Evolutionary conservation across 768 basidiomycete species (phyloP).

Genomic region (Suillus ampliporus): DNA sequence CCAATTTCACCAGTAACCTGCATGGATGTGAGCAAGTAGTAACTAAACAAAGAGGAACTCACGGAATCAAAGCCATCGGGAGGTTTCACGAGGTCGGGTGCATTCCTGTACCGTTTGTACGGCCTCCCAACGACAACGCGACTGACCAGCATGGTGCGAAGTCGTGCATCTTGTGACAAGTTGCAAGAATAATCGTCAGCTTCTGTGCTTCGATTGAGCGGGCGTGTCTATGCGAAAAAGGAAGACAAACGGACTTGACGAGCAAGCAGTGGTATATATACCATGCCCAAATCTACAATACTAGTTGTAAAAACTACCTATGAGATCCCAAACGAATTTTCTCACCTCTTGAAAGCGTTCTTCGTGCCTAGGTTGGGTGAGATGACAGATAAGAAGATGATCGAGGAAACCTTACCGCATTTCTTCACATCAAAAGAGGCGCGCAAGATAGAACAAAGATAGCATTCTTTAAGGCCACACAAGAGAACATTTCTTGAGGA

Average conservation of each 20-base stretch:
- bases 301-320: neutral
- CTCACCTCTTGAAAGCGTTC: slow-evolving; percentile 58
- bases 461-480: slow-evolving; percentile 56
- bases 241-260: slow-evolving; percentile 55
- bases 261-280: slow-evolving; percentile 69
- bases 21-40: slow-evolving; percentile 9
- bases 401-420: slow-evolving; percentile 50
- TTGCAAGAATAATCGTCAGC: slow-evolving; percentile 68
- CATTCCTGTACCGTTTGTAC: slow-evolving; percentile 54
- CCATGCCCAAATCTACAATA: slow-evolving; percentile 64
- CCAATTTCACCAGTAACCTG: slow-evolving; percentile 71
- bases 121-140: slow-evolving; percentile 71
- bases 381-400: slow-evolving; percentile 18
- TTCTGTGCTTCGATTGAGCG: slow-evolving; percentile 43
- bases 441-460: slow-evolving; percentile 60
- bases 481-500: slow-evolving; percentile 49
- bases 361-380: slow-evolving; percentile 47
- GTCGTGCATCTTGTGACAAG: slow-evolving; percentile 43
- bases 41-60: slow-evolving; percentile 17
- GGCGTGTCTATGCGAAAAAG: neutral
- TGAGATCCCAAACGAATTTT: neutral
- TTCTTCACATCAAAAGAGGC: slow-evolving; percentile 63
- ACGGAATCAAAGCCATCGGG: slow-evolving; percentile 69
- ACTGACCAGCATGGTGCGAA: slow-evolving; percentile 59
- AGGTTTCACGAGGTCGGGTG: slow-evolving; percentile 51